Percentiles rank a stretch among this genome's conserved stretches.
Evolutionary conservation across 306 rosid species (phyloP).

Genomic region (Medicago truncatula): MtrunA17r5.0-ANR NC_053042.1:44379001-44379500

Average conservation of each 20-base stretch:
- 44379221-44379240: conserved; percentile 74
- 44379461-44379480: conserved; percentile 55
- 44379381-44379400: conserved; percentile 52
- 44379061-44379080: conserved; percentile 77
- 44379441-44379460: conserved; percentile 66
- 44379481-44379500: conserved; percentile 74
- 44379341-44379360: conserved; percentile 46
- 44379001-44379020: conserved; percentile 81
- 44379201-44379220: conserved; percentile 52
- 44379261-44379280: conserved; percentile 74
- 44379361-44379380: conserved; percentile 59
- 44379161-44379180: conserved; percentile 23
- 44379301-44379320: conserved; percentile 56
- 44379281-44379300: conserved; percentile 62
- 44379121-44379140: conserved; percentile 1
- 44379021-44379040: conserved; percentile 54
- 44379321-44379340: conserved; percentile 62
- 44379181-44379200: conserved; percentile 62
- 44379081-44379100: conserved; percentile 67
- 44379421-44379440: conserved; percentile 54
- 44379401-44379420: conserved; percentile 11
- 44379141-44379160: background rate
- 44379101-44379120: background rate
- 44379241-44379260: conserved; percentile 77
- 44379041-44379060: conserved; percentile 48